Evolutionary conservation across 768 basidiomycete species (phyloP).

Genomic region (Rhizopogon rudus): DNA sequence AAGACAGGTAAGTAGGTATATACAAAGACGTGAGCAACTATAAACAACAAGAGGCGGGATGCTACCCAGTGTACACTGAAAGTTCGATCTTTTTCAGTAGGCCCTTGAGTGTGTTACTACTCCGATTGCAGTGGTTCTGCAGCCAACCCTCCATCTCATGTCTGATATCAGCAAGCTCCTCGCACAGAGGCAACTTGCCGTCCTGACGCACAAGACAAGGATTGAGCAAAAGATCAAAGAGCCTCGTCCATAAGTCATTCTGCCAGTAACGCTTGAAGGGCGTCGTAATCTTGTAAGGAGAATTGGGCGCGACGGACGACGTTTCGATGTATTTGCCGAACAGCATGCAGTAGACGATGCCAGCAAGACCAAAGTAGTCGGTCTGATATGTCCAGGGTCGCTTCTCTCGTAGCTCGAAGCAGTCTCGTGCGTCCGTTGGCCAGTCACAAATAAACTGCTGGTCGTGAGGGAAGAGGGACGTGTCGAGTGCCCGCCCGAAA

Average conservation of each 20-base stretch:
- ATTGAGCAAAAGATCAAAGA: conserved; percentile 88
- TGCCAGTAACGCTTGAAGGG: conserved; percentile 97
- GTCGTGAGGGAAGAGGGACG: conserved; percentile 65
- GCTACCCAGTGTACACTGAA: conserved; percentile 31
- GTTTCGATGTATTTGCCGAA: conserved; percentile 95
- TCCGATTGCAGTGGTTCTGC: conserved; percentile 80
- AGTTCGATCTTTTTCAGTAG: conserved; percentile 79
- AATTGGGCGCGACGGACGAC: conserved; percentile 40
- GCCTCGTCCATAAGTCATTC: conserved; percentile 71
- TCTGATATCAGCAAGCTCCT: conserved; percentile 61
- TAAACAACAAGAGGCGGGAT: background rate
- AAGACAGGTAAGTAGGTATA: too few species aligned
- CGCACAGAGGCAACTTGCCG: conserved; percentile 64
- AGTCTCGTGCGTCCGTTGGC: conserved; percentile 87
- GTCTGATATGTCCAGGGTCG: conserved; percentile 91
- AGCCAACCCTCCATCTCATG: conserved; percentile 87
- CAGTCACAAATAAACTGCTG: conserved; percentile 88
- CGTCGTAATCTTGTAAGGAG: conserved; percentile 59
- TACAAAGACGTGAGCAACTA: background rate
- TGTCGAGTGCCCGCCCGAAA: conserved; percentile 95
- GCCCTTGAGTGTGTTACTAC: conserved; percentile 74
- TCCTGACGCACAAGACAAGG: conserved; percentile 55
- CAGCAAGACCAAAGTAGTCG: conserved; percentile 95
- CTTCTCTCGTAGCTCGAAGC: conserved; percentile 82
- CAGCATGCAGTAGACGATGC: conserved; percentile 92